phyloP scores from a whole-genome alignment of 192 early-diverging fungal genomes.

The Coemansia sp. region DNA sequence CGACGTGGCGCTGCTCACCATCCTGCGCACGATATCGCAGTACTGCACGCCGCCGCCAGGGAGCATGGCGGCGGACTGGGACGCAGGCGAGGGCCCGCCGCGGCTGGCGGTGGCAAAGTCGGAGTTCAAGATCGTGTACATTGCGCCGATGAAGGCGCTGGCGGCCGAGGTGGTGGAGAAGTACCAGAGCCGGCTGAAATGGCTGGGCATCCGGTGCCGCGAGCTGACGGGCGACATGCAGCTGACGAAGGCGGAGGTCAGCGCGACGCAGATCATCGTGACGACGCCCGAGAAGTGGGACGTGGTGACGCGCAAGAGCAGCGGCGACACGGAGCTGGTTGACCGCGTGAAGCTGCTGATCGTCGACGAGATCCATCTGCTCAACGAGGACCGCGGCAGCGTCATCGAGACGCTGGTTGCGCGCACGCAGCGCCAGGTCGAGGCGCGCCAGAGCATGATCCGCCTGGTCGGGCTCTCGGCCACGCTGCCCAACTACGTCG shows the following conservation, averaged over 20 bases:
- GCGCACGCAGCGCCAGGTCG: constrained; percentile 87
- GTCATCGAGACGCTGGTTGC: constrained; percentile 97
- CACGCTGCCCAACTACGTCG: constrained; percentile 96
- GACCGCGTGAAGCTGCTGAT: constrained; percentile 91
- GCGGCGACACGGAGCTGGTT: constrained; percentile 89
- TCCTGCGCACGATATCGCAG: constrained; percentile 78
- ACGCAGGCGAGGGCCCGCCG: constrained; percentile 32
- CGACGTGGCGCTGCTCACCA: constrained; percentile 93
- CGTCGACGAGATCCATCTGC: constrained; percentile 96
- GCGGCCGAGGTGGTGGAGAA: constrained; percentile 95
- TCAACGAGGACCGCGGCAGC: constrained; percentile 95
- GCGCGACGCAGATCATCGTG: constrained; percentile 94
- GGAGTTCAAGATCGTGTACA: constrained; percentile 98
- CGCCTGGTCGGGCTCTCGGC: constrained; percentile 96
- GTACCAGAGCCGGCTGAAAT: constrained; percentile 78
- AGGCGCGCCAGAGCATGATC: constrained; percentile 92
- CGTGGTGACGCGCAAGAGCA: constrained; percentile 95
- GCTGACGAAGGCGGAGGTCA: constrained; percentile 92
- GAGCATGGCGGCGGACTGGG: constrained; percentile 23
- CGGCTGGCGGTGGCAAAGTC: constrained; percentile 69
- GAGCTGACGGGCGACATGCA: constrained; percentile 99
- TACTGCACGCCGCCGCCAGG: constrained; percentile 64
- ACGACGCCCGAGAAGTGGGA: constrained; percentile 99
- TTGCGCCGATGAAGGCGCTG: constrained; percentile 98
- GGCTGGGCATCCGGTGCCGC: constrained; percentile 81